Base-by-base conservation (phyloP, 2,329 filamentous ascomycete genomes). In the Cordyceps sp. region DNA sequence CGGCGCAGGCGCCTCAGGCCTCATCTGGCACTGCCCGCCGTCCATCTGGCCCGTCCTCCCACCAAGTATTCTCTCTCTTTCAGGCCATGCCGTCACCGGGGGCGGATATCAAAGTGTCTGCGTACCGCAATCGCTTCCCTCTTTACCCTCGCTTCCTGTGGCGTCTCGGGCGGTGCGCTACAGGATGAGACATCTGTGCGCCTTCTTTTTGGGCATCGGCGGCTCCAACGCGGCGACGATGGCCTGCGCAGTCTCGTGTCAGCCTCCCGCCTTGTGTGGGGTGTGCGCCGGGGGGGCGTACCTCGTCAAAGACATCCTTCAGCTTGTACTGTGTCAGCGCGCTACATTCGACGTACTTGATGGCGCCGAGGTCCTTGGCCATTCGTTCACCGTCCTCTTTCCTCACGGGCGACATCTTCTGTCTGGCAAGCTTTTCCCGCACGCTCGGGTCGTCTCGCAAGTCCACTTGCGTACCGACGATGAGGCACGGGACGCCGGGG, bases 241-340 rank as follows among this genome's bases (percentile, higher is more conserved):
- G 19, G 88, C 88, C 86, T 93, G 23, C 19, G 48, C 33, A 49
- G 40, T 31, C 24, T 16, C 19, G 18, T 10, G 19, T 15, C 18
- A 7, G 13, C 16, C 20, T 10, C 10, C 8, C 8, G 16, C 17
- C 13, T 22, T 13, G 9, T 10, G 10, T 19, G 5, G 14, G 13
- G 9, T 22, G 31, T 13, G 15, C 3, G 9, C 12, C 5, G 27
- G 4, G 9, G 31, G 13, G 12, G 23, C 70, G 45, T 69, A 93
- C 86, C 80, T 96, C 90, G 50, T 98, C 90, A 59, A 98, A 98
- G 14, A 98, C 90, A 52, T 96, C 90, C 69, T 98, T 98, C 43
- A 98, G 64, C 62, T 94, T 94, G 64, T 86, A 94, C 64, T 98
- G 90, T 39, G 90, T 96, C 56, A 98, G 63, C 36, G 90, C 90